Conservation (phyloP, 176 grass and related monocot species). For the Rhipidocladum racemiflorum region DNA sequence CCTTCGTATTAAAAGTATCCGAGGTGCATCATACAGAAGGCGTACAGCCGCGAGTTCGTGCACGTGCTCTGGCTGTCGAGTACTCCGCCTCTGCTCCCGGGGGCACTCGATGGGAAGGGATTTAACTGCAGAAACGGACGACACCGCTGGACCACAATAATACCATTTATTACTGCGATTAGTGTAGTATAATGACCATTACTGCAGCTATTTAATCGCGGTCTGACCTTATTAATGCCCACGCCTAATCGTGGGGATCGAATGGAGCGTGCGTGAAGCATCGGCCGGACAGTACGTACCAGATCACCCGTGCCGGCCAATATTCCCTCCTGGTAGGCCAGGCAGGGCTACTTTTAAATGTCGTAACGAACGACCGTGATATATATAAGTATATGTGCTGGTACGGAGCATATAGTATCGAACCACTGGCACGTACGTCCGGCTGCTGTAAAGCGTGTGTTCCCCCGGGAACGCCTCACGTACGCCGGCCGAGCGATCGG, state of each 20-base stretch:
- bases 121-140: background rate
- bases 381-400: background rate
- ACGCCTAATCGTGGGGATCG: background rate
- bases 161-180: background rate
- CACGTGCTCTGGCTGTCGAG: background rate
- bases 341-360: background rate
- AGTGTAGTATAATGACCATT: background rate
- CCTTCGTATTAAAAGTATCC: background rate
- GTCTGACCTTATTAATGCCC: background rate
- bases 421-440: constrained; percentile 1
- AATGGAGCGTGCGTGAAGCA: background rate
- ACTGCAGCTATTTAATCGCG: background rate
- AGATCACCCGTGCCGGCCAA: background rate
- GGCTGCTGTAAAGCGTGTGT: background rate
- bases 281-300: background rate
- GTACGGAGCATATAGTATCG: background rate
- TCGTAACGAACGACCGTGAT: background rate
- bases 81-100: background rate
- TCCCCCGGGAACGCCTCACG: background rate
- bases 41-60: background rate
- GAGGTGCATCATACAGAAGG: background rate
- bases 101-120: background rate
- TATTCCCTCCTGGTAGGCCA: background rate
- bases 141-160: background rate
- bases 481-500: background rate